Percentiles rank a stretch among this genome's conserved stretches.
Conservation (phyloP, 2,329 filamentous ascomycete genomes). For the Trichoderma sp. region DNA sequence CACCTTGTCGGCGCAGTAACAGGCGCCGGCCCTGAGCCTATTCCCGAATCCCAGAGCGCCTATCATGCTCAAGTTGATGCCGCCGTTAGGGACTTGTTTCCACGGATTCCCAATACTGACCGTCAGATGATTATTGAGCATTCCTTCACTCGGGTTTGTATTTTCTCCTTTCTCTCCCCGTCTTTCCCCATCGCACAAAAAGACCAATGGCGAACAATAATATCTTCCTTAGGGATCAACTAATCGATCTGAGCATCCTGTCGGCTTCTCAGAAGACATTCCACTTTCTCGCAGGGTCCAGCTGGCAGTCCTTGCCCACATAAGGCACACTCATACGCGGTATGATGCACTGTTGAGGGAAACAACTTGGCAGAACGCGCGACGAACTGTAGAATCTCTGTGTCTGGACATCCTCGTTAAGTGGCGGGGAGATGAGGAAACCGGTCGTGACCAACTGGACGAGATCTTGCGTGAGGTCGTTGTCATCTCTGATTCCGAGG, state of each 20-base stretch:
- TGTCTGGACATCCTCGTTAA: slow-evolving; percentile 66
- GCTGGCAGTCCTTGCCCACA: slow-evolving; percentile 64
- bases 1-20: slow-evolving; percentile 23
- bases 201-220: slow-evolving; percentile 22
- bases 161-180: neutral
- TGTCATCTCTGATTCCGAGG: slow-evolving; percentile 62
- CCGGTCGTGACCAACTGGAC: slow-evolving; percentile 64
- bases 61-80: slow-evolving; percentile 63
- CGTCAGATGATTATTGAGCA: slow-evolving; percentile 61
- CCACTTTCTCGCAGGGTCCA: slow-evolving; percentile 61
- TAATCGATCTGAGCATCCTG: slow-evolving; percentile 53
- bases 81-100: slow-evolving; percentile 62
- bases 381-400: slow-evolving; percentile 58
- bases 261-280: slow-evolving; percentile 56
- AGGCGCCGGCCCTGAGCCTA: slow-evolving; percentile 51
- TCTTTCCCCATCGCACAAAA: neutral
- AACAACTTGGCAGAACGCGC: slow-evolving; percentile 57
- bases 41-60: slow-evolving; percentile 57
- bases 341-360: slow-evolving; percentile 62
- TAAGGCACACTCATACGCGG: slow-evolving; percentile 64
- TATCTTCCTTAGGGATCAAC: slow-evolving; percentile 42
- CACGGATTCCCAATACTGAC: slow-evolving; percentile 63
- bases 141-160: slow-evolving; percentile 59
- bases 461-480: slow-evolving; percentile 66
- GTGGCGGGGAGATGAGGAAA: slow-evolving; percentile 71